Percentiles rank a stretch among this genome's conserved stretches.
Evolutionary conservation across 805 yeast genomes (phyloP).

Genomic region (Isabelozyma pseudorhagii): DNA sequence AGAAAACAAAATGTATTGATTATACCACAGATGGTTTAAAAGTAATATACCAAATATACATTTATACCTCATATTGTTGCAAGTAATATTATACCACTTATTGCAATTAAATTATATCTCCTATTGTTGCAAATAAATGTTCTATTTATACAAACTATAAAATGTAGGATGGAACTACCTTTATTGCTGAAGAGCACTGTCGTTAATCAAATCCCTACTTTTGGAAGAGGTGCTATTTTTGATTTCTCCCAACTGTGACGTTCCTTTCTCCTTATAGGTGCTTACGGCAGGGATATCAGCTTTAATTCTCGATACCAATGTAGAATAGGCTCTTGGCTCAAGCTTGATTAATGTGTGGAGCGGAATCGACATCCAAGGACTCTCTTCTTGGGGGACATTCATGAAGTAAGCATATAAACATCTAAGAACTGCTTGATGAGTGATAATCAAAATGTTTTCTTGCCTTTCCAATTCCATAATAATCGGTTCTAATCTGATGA

Average conservation of each 20-base stretch:
- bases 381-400: slow-evolving; percentile 96
- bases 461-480: slow-evolving; percentile 98
- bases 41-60: too few relatives aligned
- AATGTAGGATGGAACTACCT: neutral
- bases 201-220: slow-evolving; percentile 50
- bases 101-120: too few relatives aligned
- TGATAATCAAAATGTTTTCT: slow-evolving; percentile 90
- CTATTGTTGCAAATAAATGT: neutral
- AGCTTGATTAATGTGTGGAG: slow-evolving; percentile 89
- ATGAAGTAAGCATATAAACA: slow-evolving; percentile 97
- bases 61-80: too few relatives aligned
- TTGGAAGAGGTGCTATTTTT: slow-evolving; percentile 32
- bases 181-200: slow-evolving; percentile 11
- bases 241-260: slow-evolving; percentile 59
- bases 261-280: slow-evolving; percentile 94
- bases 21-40: neutral
- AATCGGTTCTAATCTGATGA: slow-evolving; percentile 90
- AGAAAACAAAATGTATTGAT: slow-evolving; percentile 2
- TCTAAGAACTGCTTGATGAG: slow-evolving; percentile 96
- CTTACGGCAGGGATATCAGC: slow-evolving; percentile 98
- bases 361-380: slow-evolving; percentile 99
- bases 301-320: slow-evolving; percentile 82
- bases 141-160: neutral
- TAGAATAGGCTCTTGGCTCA: slow-evolving; percentile 93
- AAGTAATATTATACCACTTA: neutral